Percentiles rank a stretch among this genome's conserved stretches.
phyloP scores from a whole-genome alignment of 2,329 filamentous ascomycete genomes.

The Bipolaris oryzae region DNA sequence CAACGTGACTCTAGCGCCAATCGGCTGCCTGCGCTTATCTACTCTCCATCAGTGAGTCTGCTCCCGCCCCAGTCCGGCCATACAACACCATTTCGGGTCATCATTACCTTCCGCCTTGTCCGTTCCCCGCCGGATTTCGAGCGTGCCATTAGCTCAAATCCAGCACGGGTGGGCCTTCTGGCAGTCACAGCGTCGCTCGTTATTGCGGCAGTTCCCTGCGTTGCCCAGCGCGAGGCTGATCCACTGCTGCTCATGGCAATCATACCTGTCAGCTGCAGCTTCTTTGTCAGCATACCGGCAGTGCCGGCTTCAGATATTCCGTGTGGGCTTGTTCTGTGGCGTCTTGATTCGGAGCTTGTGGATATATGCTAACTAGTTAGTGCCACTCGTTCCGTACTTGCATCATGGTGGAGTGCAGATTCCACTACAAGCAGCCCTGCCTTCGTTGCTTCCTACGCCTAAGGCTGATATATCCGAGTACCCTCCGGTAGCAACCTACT shows the following conservation, averaged over 20 bases:
- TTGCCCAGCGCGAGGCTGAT: constrained; percentile 13
- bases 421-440: constrained; percentile 38
- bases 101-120: constrained; percentile 33
- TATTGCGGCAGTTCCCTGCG: constrained; percentile 21
- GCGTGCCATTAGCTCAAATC: constrained; percentile 20
- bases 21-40: constrained; percentile 4
- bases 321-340: constrained; percentile 3
- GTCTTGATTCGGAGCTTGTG: constrained; percentile 18
- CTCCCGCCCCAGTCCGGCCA: constrained; percentile 31
- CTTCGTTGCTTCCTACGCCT: constrained; percentile 33
- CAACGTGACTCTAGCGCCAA: not conserved
- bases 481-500: constrained; percentile 28
- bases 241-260: constrained; percentile 4
- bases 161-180: constrained; percentile 1
- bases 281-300: constrained; percentile 26
- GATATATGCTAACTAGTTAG: constrained; percentile 38
- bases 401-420: constrained; percentile 45
- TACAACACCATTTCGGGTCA: constrained; percentile 22
- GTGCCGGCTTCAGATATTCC: constrained; percentile 26
- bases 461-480: constrained; percentile 33
- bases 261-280: not conserved
- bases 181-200: constrained; percentile 1
- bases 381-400: constrained; percentile 45
- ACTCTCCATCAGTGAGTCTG: constrained; percentile 25
- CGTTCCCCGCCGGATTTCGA: constrained; percentile 24